Evolutionary conservation across 768 basidiomycete species (phyloP).

Genomic region (Candolleomyces eurysporus): DNA sequence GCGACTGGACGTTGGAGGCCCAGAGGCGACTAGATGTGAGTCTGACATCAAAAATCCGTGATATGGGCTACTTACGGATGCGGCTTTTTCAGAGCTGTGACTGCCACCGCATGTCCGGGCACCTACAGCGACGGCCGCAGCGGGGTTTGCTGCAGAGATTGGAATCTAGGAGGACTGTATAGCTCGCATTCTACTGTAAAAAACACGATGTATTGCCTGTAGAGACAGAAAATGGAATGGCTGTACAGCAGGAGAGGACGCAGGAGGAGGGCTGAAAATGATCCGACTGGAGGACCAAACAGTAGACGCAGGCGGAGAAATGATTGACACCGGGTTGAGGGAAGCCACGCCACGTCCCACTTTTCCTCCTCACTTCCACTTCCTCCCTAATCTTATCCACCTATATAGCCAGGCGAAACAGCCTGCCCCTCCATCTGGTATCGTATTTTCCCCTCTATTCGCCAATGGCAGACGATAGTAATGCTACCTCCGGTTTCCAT

Average conservation of each 20-base stretch:
- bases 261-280: slow-evolving; percentile 8
- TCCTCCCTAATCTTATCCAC: slow-evolving; percentile 18
- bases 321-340: slow-evolving; percentile 10
- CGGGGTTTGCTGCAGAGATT: too few species aligned
- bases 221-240: neutral
- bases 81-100: too few species aligned
- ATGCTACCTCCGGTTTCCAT: slow-evolving; percentile 30
- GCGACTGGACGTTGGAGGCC: slow-evolving; percentile 33
- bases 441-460: slow-evolving; percentile 19
- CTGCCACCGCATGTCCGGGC: too few species aligned
- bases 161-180: too few species aligned
- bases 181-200: too few species aligned
- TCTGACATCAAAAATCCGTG: neutral
- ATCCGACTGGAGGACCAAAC: slow-evolving; percentile 13
- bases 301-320: slow-evolving; percentile 8
- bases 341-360: slow-evolving; percentile 8
- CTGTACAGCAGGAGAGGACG: neutral
- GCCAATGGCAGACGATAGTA: slow-evolving; percentile 33
- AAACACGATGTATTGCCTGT: neutral
- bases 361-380: slow-evolving; percentile 18
- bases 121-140: too few species aligned
- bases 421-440: slow-evolving; percentile 21
- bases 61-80: too few species aligned
- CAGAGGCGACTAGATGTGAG: slow-evolving; percentile 9
- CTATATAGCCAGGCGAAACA: slow-evolving; percentile 21